Percentiles rank a stretch among this genome's conserved stretches.
Evolutionary conservation across 495 filamentous ascomycete genomes (phyloP).

Genomic region (Haplographium delicatum): DNA sequence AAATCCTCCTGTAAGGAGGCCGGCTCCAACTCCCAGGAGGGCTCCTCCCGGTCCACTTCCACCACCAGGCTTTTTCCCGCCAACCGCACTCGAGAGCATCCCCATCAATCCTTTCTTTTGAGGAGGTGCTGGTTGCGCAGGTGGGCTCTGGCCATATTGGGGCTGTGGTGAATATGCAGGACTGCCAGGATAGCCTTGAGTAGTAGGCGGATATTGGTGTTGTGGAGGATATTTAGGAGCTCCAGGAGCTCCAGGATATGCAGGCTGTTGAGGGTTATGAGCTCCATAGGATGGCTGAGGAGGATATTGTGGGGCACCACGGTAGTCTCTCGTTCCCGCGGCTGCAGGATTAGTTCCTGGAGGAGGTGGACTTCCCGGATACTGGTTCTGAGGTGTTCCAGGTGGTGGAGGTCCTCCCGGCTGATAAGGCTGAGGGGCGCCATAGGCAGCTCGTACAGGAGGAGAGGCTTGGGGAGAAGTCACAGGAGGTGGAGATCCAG

Average conservation of each 20-base stretch:
- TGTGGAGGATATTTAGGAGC: neutral
- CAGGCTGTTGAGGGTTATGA: neutral
- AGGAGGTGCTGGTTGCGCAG: neutral
- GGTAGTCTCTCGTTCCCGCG: too few species aligned
- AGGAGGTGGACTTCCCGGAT: neutral
- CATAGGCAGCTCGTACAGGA: too few species aligned
- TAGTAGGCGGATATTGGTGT: neutral
- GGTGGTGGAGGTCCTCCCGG: neutral
- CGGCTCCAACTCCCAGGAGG: slow-evolving; percentile 5
- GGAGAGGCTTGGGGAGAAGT: neutral
- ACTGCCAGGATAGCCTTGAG: neutral
- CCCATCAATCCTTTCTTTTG: neutral
- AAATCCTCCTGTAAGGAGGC: slow-evolving; percentile 2
- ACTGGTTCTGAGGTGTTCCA: neutral
- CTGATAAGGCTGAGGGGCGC: neutral
- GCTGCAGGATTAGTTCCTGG: neutral
- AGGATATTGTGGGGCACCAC: neutral
- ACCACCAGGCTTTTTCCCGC: neutral
- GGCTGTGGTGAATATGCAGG: neutral
- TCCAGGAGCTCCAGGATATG: neutral
- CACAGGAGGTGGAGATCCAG: neutral
- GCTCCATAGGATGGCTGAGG: neutral
- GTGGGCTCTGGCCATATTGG: neutral
- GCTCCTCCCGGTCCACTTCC: neutral
- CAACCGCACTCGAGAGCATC: neutral